Evolutionary conservation across 371 early-diverging fungal genomes (phyloP), one percentile per base, ranked within the genome.

Genomic region (Rhizopus delemar): DNA sequence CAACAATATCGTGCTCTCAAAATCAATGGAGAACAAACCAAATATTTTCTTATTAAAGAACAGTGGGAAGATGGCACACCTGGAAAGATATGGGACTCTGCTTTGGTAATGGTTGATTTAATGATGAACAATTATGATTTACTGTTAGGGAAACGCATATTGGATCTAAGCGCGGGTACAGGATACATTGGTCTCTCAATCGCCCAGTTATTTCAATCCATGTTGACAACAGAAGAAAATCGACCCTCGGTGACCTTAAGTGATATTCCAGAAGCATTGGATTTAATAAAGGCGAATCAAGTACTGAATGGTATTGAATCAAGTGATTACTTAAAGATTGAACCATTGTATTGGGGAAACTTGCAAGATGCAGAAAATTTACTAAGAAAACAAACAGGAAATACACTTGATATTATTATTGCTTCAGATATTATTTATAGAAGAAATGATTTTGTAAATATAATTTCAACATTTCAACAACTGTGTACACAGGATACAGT

Each of bases 51-150:
- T 13, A 51, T 78, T n/a, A 65, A 76, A 41, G 83, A 83, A 50
- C 51, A 60, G 3, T 78, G 80, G 77, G 69, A 78, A 28, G 53
- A 59, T 32, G 70, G 74, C 9, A 75, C 78, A 31, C 80, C 80
- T 13, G 83, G 81, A 16, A 81, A 80, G 39, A 59, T 80, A 34
- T 83, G 83, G 83, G 81, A 83, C 57, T 81, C 81, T 0, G 83
- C 83, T 0, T 68, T 81, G 32, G 72, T 74, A 0, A 46, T 81
- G 53, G 62, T 57, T n/a, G 55, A 75, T 5, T 39, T 73, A 5
- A 66, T 82, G 36, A 56, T 57, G 4, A 63, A 57, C 6, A 48
- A 34, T 31, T 39, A 35, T 32, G 16, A 43, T 13, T 4, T 15
- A 22, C 22, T 66, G 6, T 16, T 49, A 2, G 70, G 72, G n/a